Evolutionary conservation across 257 asterid species (phyloP).

Genomic region (Solanum bulbocastanum): DNA sequence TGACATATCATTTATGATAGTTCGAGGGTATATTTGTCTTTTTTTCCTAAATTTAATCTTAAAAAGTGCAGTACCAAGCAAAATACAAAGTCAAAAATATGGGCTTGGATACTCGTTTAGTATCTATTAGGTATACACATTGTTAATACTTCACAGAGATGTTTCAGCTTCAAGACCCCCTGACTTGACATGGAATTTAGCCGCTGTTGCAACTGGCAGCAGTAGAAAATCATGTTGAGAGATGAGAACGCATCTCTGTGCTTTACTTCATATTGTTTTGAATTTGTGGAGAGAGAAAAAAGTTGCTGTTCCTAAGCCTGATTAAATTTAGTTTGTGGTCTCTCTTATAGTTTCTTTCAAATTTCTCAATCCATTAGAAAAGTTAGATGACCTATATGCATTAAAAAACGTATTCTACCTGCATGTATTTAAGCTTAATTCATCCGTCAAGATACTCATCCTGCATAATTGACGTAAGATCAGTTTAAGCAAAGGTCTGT

Average conservation of each 20-base stretch:
- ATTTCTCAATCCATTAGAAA: not conserved
- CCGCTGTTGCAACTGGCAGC: conserved; percentile 72
- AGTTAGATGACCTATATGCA: not conserved
- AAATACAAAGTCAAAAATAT: not conserved
- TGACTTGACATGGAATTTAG: conserved; percentile 37
- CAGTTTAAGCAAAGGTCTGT: conserved; percentile 4
- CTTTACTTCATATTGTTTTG: not conserved
- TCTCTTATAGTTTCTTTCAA: not conserved
- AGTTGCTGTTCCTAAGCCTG: not conserved
- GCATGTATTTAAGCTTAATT: conserved; percentile 60
- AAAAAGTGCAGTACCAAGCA: not conserved
- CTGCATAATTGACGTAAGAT: conserved; percentile 26
- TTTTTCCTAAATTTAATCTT: too few species aligned
- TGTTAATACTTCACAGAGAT: too few species aligned
- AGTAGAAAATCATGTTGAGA: not conserved
- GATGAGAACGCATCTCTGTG: not conserved
- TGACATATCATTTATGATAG: too few species aligned
- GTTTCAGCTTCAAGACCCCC: too few species aligned
- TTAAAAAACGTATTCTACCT: conserved; percentile 29
- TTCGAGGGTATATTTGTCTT: too few species aligned
- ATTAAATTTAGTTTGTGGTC: not conserved
- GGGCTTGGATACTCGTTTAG: not conserved
- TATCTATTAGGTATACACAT: not conserved
- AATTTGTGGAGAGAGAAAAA: not conserved
- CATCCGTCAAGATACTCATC: conserved; percentile 74